Base-by-base conservation (phyloP, 1,284 basidiomycete species). In the Apiotrichum mycotoxinovorans region DNA sequence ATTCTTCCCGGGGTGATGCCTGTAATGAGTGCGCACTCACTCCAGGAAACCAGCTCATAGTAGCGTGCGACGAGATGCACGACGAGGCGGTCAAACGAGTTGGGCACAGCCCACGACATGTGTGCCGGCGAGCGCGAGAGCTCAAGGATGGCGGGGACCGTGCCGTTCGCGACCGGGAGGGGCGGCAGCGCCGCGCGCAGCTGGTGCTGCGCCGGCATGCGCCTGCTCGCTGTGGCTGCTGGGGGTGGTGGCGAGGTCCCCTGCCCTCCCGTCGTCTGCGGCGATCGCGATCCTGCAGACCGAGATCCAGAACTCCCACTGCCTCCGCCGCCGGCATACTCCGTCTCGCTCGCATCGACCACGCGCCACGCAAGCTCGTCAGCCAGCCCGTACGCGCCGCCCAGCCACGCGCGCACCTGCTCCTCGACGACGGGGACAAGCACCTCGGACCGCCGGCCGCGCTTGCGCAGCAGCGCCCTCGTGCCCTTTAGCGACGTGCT, bases 41-140 rank as follows among this genome's bases (percentile, higher is more conserved):
- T 75, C 70, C 73, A 78, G 20, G 74, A 73, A 11, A 72, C 52
- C 11, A 76, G 64, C 43, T 75, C 72, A 43, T 76, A 78, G 52
- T 78, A 78, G 27, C 76, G 58, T 17, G 61, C 65, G 5, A 78
- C 51, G 5, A 78, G 63, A 54, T 78, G 76, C 1, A 76, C 66
- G 12, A 78, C 69, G 25, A 76, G 58, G 34, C 76, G 56, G 47
- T 78, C 76, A 50, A 74, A 78, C 14, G 63, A 60, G 41, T 78
- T 75, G 15, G 68, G 55, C 0, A 75, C 62, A 2, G 66, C 64
- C 73, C 73, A 74, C 12, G 70, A 68, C 11, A 76, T 37, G 65
- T 78, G 75, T 15, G 68, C 74, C 2, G 73, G 67, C 11, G 70
- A 69, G 20, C 74, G 54, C 17, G 72, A 70, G 12, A 75, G 53